These are phyloP conservation scores for Firmiana major DNA, from an alignment of 345 rosid species.

Conservation along the genomic window DNA sequence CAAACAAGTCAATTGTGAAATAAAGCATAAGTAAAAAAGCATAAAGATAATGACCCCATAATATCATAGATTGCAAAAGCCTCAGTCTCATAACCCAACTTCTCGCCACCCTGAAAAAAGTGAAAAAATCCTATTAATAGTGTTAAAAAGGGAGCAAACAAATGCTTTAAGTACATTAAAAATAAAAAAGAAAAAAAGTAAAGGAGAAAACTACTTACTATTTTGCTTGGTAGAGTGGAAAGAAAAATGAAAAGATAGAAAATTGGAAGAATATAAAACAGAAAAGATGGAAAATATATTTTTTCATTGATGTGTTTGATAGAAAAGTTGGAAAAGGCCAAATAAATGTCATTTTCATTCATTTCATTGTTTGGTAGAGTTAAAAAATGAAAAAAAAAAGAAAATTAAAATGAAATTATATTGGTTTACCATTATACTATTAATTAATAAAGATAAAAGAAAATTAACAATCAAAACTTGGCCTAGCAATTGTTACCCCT, in stretches of 20 bases:
- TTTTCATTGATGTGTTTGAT: neutral
- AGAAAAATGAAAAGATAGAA: neutral
- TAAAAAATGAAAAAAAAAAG: too few relatives aligned
- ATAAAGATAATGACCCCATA: slow-evolving; percentile 55
- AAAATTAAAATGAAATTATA: too few relatives aligned
- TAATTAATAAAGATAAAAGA: too few relatives aligned
- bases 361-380: too few relatives aligned
- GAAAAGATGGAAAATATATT: too few relatives aligned
- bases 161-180: neutral
- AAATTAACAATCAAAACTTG: too few relatives aligned
- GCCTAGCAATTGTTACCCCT: too few relatives aligned
- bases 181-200: neutral
- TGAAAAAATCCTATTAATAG: slow-evolving; percentile 12
- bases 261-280: too few relatives aligned
- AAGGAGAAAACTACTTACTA: neutral
- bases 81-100: slow-evolving; percentile 86
- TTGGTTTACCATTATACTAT: too few relatives aligned
- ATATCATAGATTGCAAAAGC: slow-evolving; percentile 90
- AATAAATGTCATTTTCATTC: too few relatives aligned
- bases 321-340: too few relatives aligned
- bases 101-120: slow-evolving; percentile 48
- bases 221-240: too few relatives aligned
- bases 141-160: neutral
- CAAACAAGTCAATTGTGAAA: slow-evolving; percentile 1
- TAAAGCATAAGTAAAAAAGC: slow-evolving; percentile 11